Base-by-base conservation (phyloP, 768 basidiomycete genomes). In the Dacryopinax spathularia region DNA sequence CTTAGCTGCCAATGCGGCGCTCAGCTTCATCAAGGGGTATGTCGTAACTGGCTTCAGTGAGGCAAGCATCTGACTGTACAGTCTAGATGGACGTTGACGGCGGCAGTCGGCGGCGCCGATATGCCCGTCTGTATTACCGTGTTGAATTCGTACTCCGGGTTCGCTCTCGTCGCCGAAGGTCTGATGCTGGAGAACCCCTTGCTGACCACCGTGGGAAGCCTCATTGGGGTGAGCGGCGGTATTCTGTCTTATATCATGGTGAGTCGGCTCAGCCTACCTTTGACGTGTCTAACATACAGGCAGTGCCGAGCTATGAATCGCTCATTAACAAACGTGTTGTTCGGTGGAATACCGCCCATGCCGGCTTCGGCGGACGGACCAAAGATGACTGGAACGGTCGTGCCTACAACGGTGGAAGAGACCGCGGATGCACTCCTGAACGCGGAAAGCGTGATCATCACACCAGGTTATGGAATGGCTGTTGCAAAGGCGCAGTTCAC, bases 91-190 rank as follows among this genome's bases (percentile, higher is more conserved):
- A 93, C 91, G 0, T 89, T 88, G 1, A 91, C 90, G 9, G 87
- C 91, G 13, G 88, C 91, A n/a, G 89, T 93, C 66, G 91, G 91
- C 60, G 91, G 91, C 12, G 91, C 91, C 29, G 91, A 93, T 70
- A 93, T 93, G 91, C 91, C 91, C 61, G 90, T 93, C 33, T 87
- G 93, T 3, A 92, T 93, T 56, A 92, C 90, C 4, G 91, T 93
- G 18, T 72, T 93, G 65, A 93, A 93, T 71, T 89, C 91, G 13
- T 93, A 92, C 74, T 89, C 88, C 65, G 91, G 91, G 22, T 91
- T 93, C 68, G 91, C 91, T 18, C 82, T 93, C 12, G 89, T 93
- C 18, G 91, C 91, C 1, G 91, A 93, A 79, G 91, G 63, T 41
- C 31, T 93, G 70, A 93, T 93, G 91, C 73, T 92, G 67, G 88